These are phyloP conservation scores for Pichia paraexigua DNA, from an alignment of 805 yeast species.

Conservation along the genomic window DNA sequence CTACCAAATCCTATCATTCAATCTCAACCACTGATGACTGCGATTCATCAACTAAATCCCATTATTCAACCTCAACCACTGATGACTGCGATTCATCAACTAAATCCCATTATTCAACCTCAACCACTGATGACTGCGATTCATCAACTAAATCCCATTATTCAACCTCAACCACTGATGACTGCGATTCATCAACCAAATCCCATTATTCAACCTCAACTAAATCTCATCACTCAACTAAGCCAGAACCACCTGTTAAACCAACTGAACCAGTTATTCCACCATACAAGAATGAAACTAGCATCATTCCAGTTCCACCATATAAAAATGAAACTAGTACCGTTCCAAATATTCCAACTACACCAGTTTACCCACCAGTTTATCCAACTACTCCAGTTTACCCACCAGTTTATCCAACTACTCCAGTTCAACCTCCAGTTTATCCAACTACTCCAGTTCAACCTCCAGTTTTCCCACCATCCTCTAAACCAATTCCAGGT, in stretches of 20 bases:
- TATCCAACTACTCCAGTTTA: neutral
- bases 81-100: constrained; percentile 3
- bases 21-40: neutral
- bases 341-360: neutral
- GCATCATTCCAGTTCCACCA: neutral
- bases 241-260: neutral
- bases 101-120: too few species aligned
- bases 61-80: neutral
- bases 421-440: neutral
- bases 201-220: too few species aligned
- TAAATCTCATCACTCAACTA: too few species aligned
- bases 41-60: neutral
- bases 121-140: constrained; percentile 2
- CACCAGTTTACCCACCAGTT: neutral
- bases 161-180: neutral
- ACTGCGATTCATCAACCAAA: constrained; percentile 1
- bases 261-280: neutral
- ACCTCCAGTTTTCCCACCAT: neutral
- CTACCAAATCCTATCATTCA: neutral
- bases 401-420: constrained; percentile 2
- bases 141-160: neutral
- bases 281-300: neutral
- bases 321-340: neutral
- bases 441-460: constrained; percentile 1
- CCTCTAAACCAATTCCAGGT: neutral